These are phyloP conservation scores for Blastocystis sp. DNA, from an alignment of 352 stramenopile species.

Conservation along the genomic window DNA sequence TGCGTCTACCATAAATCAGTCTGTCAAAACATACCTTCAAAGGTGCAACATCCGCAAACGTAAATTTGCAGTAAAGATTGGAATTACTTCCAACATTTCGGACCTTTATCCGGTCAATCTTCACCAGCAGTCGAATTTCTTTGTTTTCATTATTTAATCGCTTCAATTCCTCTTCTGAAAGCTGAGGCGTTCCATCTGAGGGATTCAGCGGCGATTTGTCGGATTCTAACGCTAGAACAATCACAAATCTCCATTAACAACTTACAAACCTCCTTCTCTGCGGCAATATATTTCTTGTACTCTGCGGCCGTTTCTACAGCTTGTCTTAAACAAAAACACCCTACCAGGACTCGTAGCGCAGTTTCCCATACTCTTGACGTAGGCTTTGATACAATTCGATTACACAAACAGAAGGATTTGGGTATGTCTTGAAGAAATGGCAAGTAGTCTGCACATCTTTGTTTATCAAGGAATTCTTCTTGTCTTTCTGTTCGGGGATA, in stretches of 20 bases:
- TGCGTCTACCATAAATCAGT: constrained; percentile 1
- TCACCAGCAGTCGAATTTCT: constrained; percentile 38
- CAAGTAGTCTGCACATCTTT: not conserved
- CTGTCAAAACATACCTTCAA: not conserved
- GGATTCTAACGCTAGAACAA: constrained; percentile 15
- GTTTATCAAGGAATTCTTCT: too few species aligned
- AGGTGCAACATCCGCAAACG: constrained; percentile 43
- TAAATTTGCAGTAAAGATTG: constrained; percentile 62
- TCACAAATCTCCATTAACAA: not conserved
- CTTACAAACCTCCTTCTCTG: constrained; percentile 54
- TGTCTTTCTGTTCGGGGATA: too few species aligned
- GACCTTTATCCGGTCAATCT: constrained; percentile 60
- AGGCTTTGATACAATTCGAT: not conserved
- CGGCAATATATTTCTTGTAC: constrained; percentile 53
- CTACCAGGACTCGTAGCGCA: constrained; percentile 58
- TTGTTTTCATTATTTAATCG: constrained; percentile 57
- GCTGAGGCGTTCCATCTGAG: not conserved
- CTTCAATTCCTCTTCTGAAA: constrained; percentile 9
- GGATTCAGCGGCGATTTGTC: constrained; percentile 8
- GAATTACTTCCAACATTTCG: constrained; percentile 21
- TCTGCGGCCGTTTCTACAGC: constrained; percentile 55
- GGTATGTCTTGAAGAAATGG: not conserved
- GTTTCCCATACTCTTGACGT: constrained; percentile 29
- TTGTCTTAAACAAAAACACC: not conserved
- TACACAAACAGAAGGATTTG: not conserved